These are phyloP conservation scores for Tetracentron sinense DNA, from an alignment of 164 flowering plant species.

Conservation along the genomic window DNA sequence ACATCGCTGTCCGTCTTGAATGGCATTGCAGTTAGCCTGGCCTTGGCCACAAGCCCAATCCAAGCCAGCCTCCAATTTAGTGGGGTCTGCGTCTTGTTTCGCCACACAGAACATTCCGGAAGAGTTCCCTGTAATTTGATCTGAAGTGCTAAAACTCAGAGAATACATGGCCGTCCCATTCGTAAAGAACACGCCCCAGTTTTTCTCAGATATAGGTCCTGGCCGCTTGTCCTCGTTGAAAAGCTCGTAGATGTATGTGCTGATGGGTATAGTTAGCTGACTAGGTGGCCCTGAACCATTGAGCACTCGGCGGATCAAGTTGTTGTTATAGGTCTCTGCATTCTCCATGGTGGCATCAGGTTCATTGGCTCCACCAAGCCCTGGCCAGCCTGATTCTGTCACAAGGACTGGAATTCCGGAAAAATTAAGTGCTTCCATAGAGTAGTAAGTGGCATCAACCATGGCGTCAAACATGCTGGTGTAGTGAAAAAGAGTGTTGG, in stretches of 20 bases:
- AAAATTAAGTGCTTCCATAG: conserved; percentile 65
- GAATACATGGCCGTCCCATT: conserved; percentile 63
- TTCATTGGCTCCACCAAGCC: conserved; percentile 72
- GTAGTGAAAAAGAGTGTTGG: conserved; percentile 85
- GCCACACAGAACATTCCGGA: conserved; percentile 65
- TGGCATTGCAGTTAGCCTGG: conserved; percentile 64
- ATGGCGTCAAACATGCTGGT: conserved; percentile 90
- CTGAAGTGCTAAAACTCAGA: conserved; percentile 30
- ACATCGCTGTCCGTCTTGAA: conserved; percentile 73
- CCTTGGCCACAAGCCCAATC: conserved; percentile 96
- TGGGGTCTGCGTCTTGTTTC: conserved; percentile 48
- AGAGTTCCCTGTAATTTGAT: conserved; percentile 29
- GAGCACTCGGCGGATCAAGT: conserved; percentile 53
- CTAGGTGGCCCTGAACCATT: conserved; percentile 79
- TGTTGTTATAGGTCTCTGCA: conserved; percentile 60
- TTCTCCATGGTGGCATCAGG: conserved; percentile 75
- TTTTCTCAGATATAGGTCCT: conserved; percentile 64
- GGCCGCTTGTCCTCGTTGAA: conserved; percentile 68
- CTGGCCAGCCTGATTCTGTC: conserved; percentile 97
- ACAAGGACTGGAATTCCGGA: conserved; percentile 70
- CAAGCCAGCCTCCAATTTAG: conserved; percentile 53
- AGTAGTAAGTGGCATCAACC: conserved; percentile 91
- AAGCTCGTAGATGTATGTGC: conserved; percentile 73
- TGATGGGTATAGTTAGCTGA: conserved; percentile 54
- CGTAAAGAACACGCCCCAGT: conserved; percentile 60